Evolutionary conservation across 164 flowering plant species (phyloP), one percentile per base, ranked within the genome.

Genomic region (Houttuynia cordata): DNA sequence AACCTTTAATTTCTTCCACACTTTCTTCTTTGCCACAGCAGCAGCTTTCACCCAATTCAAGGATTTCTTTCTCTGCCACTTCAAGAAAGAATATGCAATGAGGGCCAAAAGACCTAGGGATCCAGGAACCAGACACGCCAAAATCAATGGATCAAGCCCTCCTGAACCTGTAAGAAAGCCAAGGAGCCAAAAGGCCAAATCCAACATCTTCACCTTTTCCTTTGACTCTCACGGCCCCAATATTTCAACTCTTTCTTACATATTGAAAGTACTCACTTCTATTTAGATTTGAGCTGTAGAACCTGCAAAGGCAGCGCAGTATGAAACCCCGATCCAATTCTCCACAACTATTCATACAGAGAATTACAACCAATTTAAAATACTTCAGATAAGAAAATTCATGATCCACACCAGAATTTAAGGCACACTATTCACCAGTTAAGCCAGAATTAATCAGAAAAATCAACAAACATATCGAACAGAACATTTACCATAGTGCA

Each of bases 1-100:
- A 66, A 79, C 83, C 61, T 79, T 83, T 9, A 81, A 68, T 72
- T 73, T 82, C 49, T 77, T 80, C 84, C 80, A 80, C 1, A 75
- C 79, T 68, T 80, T 70, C 64, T 84, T 77, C 75, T 86, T 86
- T n/a, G 79, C 87, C 73, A 66, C 70, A 22, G 94, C 86, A 60
- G 89, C 82, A 66, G 86, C 94, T 71, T 84, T 82, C 59, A 81
- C 78, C 87, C 89, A 81, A 71, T 82, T 77, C 40, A 82, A 69
- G 60, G 84, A 78, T 10, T 75, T 68, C 59, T 61, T 80, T 61
- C 77, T 74, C 62, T 81, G 81, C 86, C 87, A 86, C 60, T 70
- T 82, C 9, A 81, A 72, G 40, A 75, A 69, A 62, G 74, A 78
- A 64, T 79, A 84, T 52, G 17, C 49, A 45, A 76, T 49, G 62